A percentile compares a stretch with the other conserved stretches of the same genome.
Conservation (phyloP, 768 basidiomycete species). For the Lanmaoa rubissima region DNA sequence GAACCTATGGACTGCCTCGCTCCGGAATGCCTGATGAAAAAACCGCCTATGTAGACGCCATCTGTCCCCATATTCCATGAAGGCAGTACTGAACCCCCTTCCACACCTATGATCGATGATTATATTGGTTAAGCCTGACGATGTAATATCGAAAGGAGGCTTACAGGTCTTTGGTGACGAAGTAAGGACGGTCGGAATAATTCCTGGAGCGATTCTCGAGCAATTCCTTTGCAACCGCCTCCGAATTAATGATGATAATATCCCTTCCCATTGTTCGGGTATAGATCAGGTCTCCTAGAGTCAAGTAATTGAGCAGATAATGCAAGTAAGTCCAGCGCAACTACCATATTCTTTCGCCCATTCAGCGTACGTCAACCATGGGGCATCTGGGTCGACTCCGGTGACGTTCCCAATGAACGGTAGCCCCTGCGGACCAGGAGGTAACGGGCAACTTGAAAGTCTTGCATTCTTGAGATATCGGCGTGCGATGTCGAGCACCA, state of each 20-base stretch:
- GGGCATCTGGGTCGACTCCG: conserved; percentile 30
- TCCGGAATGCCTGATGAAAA: conserved; percentile 28
- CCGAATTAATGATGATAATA: conserved; percentile 47
- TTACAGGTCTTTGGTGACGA: conserved; percentile 17
- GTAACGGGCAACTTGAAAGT: too few species aligned
- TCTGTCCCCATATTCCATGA: conserved; percentile 32
- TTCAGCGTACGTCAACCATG: conserved; percentile 38
- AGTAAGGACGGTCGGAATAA: conserved; percentile 50
- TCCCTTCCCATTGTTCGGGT: conserved; percentile 44
- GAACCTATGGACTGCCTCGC: conserved; percentile 25
- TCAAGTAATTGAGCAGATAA: conserved; percentile 1
- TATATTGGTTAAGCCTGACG: background rate
- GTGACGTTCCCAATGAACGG: conserved; percentile 40
- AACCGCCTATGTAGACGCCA: conserved; percentile 34
- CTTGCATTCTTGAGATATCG: conserved; percentile 7
- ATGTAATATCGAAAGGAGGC: background rate
- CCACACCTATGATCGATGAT: conserved; percentile 14
- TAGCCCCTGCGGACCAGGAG: conserved; percentile 39
- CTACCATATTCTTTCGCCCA: conserved; percentile 39
- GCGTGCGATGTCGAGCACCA: conserved; percentile 8
- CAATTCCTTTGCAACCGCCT: conserved; percentile 42
- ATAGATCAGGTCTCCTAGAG: conserved; percentile 45
- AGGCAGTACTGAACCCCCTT: conserved; percentile 20
- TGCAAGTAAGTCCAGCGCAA: background rate
- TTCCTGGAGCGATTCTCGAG: conserved; percentile 46